Base-by-base conservation (phyloP, 2,329 filamentous ascomycete genomes). In the Ceratocystis lukuohia region DNA sequence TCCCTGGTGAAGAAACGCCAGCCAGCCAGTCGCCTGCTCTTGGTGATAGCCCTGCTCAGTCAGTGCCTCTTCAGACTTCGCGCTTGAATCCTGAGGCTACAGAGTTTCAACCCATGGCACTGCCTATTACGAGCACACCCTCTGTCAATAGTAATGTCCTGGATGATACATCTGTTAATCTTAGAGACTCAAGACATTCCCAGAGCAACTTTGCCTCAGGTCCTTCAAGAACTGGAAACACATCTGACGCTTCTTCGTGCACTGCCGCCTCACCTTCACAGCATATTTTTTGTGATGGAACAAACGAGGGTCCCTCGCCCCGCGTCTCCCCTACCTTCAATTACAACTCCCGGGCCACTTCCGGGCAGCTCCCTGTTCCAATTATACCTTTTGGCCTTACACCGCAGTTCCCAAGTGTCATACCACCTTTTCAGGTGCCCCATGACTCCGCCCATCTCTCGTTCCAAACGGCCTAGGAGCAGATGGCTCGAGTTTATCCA, bases 401-500 rank as follows among this genome's bases (percentile, higher is more conserved):
- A 12, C 28, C 56, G n/a, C 56, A 59, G 56, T 59, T 59, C 56
- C 12, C 56, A 15, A 59, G 20, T 37, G 22, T 59, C 30, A 59
- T 59, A 10, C 28, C 20, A 30, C 15, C 56, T 25, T 59, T 59
- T 59, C 56, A 59, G 25, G 56, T 37, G 1, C 28, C 56, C 33
- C 56, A 37, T 37, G 56, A 37, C 12, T 28, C 28, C 15, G 28
- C 56, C 56, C 56, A 33, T n/a, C 56, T 59, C 56, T 37, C 25
- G 22, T 37, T 59, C 56, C 56, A 59, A n/a, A 59, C 28, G 17
- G 12, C 56, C 12, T 59, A 37, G 56, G 56, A 59, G 56, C 56
- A 59, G 5, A 59, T 59, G 56, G 56, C 56, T 59, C 56, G 56
- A 37, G 56, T 59, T 37, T 59, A 59, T 37, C 56, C 56, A n/a